Conservation (phyloP, 2,329 filamentous ascomycete species). For the Ophiostoma sp. region DNA sequence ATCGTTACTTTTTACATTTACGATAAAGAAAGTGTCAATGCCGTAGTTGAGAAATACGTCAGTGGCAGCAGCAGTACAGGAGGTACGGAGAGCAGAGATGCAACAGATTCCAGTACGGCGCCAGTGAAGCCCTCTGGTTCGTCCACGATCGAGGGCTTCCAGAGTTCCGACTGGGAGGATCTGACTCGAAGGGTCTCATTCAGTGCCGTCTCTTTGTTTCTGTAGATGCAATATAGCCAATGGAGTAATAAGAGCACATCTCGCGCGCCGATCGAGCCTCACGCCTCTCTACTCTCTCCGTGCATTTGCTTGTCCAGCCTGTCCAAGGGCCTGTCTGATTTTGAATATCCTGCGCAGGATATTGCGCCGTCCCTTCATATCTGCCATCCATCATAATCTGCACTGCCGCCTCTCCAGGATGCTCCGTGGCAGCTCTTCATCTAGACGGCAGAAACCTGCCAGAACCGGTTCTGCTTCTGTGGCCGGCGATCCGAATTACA, state of each 20-base stretch:
- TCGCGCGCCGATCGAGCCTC: too few species aligned
- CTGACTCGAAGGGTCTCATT: neutral
- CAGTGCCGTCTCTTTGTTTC: too few species aligned
- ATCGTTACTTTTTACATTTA: neutral
- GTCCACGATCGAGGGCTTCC: neutral
- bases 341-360: too few species aligned
- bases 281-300: too few species aligned
- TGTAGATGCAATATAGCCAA: neutral
- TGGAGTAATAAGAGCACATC: neutral
- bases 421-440: neutral
- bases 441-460: neutral
- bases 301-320: neutral
- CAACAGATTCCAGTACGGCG: too few species aligned
- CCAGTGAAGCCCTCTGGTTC: neutral
- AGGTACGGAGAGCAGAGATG: neutral
- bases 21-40: neutral
- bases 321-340: neutral
- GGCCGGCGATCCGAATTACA: conserved; percentile 8
- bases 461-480: neutral
- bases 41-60: neutral
- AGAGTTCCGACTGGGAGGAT: neutral
- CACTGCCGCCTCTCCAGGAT: neutral
- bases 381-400: neutral
- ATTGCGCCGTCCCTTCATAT: neutral
- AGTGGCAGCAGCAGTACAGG: neutral